Evolutionary conservation across 129 eudicot genomes (phyloP), one percentile per base, ranked within the genome.

Genomic region (Oenanthe sinensis): DNA sequence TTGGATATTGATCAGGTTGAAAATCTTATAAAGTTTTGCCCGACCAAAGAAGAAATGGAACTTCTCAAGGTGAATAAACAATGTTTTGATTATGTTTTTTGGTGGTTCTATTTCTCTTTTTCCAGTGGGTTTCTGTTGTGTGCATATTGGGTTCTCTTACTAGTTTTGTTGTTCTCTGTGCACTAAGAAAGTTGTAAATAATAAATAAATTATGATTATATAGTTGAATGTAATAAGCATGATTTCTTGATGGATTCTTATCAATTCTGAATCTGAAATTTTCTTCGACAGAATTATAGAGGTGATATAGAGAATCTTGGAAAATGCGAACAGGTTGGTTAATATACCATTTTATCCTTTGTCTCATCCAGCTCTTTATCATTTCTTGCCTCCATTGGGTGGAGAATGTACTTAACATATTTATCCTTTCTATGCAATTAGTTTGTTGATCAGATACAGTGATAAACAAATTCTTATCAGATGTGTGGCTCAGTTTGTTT

Each of bases 1-100:
- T 86, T 95, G 83, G 99, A 92, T 75, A 83, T 78, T 74, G 99
- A 95, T 85, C 96, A 90, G 86, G 97, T 95, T 86, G 99, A 95
- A 28, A 95, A 95, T 86, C 94, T 95, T 76, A 91, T 92, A 50
- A 95, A 92, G 82, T 95, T 95, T 76, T 95, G 97, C 80, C 99
- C 99, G 77, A 95, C 96, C 58, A 92, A 95, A 85, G 99, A 92
- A 79, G 99, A 95, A 85, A 92, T 90, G 82, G 96, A 92, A 75
- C 72, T 84, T 75, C 88, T 95, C 75, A 90, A 92, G 99, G 99
- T 95, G 79, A 83, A 80, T 49, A 24, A 39, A 77, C 68, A 43
- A 19, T 12, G 11, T 40, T 42, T 39, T 19, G 48, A 37, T 39
- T 70, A 22, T 30, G 36, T 12, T 72, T 20, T 40, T 42, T 33